Conservation (phyloP, 345 rosid genomes). For the Eucalyptus globulus region DNA sequence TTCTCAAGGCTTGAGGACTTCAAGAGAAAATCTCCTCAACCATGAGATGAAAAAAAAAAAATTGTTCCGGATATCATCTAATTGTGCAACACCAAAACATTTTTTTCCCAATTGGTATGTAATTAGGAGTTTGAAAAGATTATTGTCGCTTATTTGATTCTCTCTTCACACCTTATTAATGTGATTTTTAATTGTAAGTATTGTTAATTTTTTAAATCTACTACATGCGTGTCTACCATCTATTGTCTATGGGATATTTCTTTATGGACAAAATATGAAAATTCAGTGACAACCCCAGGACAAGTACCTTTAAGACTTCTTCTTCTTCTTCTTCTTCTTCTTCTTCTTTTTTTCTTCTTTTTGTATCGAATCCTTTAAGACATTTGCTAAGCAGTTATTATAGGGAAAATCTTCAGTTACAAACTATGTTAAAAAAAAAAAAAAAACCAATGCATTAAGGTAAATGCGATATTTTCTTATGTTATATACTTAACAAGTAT, state of each 20-base stretch:
- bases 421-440: neutral
- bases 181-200: neutral
- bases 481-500: neutral
- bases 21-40: neutral
- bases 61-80: neutral
- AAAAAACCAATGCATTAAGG: neutral
- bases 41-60: neutral
- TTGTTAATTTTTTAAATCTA: neutral
- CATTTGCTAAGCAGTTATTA: neutral
- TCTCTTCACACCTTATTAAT: neutral
- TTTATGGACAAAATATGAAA: neutral
- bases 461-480: neutral
- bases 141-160: neutral
- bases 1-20: neutral
- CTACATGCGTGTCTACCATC: neutral
- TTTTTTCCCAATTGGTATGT: neutral
- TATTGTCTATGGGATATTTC: neutral
- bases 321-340: too few relatives aligned
- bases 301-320: neutral
- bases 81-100: neutral
- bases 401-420: neutral
- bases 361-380: neutral
- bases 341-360: neutral
- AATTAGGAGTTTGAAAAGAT: neutral
- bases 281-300: neutral